Conservation (phyloP, 208 protist species). For the Trypanosoma caninum region DNA sequence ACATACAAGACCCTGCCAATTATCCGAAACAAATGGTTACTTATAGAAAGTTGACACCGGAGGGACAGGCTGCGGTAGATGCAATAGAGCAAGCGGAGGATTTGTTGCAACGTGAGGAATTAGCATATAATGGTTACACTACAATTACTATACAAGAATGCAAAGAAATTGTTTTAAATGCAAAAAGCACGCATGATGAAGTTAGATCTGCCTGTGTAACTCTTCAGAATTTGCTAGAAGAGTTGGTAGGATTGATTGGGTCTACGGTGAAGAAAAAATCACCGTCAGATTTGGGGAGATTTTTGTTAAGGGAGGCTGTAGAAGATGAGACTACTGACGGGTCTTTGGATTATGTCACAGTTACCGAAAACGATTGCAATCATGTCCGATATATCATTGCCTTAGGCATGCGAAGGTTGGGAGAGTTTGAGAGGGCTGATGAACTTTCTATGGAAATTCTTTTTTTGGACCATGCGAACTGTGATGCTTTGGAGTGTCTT, state of each 20-base stretch:
- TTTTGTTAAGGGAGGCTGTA: neutral
- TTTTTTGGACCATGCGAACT: constrained; percentile 34
- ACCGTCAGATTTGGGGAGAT: neutral
- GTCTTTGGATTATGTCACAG: constrained; percentile 22
- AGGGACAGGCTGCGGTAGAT: constrained; percentile 35
- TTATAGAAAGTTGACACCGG: constrained; percentile 29
- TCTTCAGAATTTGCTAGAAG: constrained; percentile 37
- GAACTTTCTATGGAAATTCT: constrained; percentile 42
- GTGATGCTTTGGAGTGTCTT: constrained; percentile 71
- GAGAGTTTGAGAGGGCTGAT: constrained; percentile 44
- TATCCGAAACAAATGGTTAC: constrained; percentile 42
- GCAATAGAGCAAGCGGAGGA: constrained; percentile 47
- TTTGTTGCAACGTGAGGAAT: constrained; percentile 48
- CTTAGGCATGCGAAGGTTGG: constrained; percentile 45
- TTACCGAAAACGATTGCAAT: constrained; percentile 52
- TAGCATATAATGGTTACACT: constrained; percentile 64
- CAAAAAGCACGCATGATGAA: constrained; percentile 15
- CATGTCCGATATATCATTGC: constrained; percentile 71
- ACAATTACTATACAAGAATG: constrained; percentile 42
- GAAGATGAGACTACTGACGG: constrained; percentile 5
- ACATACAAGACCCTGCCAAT: constrained; percentile 61
- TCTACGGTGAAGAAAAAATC: constrained; percentile 31
- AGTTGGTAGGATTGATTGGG: constrained; percentile 28
- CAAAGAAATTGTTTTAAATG: constrained; percentile 39
- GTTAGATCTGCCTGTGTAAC: constrained; percentile 25